Percentiles rank a stretch among this genome's conserved stretches.
Conservation (phyloP, 345 rosid genomes). For the Pistacia integerrima region DNA sequence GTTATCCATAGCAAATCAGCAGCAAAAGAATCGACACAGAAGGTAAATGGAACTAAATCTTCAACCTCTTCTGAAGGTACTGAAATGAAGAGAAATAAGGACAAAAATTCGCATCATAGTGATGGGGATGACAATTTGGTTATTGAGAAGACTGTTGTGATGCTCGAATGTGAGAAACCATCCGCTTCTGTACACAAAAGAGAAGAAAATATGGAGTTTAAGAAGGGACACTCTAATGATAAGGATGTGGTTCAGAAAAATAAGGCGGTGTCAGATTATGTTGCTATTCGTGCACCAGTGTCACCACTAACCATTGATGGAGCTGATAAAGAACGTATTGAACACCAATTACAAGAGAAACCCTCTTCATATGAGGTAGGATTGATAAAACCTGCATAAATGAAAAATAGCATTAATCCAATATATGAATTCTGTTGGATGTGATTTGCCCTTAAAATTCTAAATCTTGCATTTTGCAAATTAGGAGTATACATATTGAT, state of each 20-base stretch:
- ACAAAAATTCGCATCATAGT: slow-evolving; percentile 35
- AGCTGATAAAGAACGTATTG: slow-evolving; percentile 37
- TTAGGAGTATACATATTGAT: background rate
- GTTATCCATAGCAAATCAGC: slow-evolving; percentile 35
- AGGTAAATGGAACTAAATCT: slow-evolving; percentile 35
- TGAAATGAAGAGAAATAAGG: slow-evolving; percentile 35
- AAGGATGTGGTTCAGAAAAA: slow-evolving; percentile 27
- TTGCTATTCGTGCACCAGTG: slow-evolving; percentile 34
- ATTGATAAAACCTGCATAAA: slow-evolving; percentile 24
- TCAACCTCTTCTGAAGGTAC: slow-evolving; percentile 31
- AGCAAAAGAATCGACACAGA: slow-evolving; percentile 34
- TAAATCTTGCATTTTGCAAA: background rate
- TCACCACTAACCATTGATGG: slow-evolving; percentile 29
- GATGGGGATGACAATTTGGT: slow-evolving; percentile 61
- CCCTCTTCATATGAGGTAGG: slow-evolving; percentile 42
- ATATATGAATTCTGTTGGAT: background rate
- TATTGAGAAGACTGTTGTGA: slow-evolving; percentile 71
- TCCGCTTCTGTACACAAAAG: slow-evolving; percentile 34
- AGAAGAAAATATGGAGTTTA: slow-evolving; percentile 36
- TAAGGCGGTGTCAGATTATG: slow-evolving; percentile 33
- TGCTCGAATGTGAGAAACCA: slow-evolving; percentile 63
- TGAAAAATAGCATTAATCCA: slow-evolving; percentile 1
- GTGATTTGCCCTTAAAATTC: background rate
- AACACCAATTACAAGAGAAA: slow-evolving; percentile 31
- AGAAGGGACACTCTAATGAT: slow-evolving; percentile 25